Evolutionary conservation across 352 stramenopile species (phyloP).

Genomic region (Phytophthora sp.): DNA sequence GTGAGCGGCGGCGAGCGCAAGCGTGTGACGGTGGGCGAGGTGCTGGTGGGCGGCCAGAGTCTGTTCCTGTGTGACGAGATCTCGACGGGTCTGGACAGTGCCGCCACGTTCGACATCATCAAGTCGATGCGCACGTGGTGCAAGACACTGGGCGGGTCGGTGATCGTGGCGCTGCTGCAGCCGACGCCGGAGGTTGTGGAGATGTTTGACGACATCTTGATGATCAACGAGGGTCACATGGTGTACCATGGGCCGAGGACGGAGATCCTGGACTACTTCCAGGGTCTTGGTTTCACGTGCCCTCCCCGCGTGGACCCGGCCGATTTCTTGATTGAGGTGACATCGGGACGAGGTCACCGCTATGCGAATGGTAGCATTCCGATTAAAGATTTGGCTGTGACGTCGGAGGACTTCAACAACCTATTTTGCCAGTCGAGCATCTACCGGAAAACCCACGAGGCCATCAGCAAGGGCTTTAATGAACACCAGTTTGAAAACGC

Average conservation of each 20-base stretch:
- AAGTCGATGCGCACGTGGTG: constrained; percentile 59
- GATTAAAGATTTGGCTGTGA: constrained; percentile 31
- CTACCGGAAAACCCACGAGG: constrained; percentile 57
- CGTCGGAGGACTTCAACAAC: constrained; percentile 60
- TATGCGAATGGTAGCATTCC: constrained; percentile 51
- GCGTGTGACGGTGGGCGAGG: constrained; percentile 86
- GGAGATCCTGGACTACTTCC: constrained; percentile 88
- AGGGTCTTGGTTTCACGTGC: constrained; percentile 71
- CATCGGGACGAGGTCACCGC: constrained; percentile 54
- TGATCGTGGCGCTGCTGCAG: constrained; percentile 46
- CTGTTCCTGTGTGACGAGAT: constrained; percentile 85
- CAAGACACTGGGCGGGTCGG: constrained; percentile 40
- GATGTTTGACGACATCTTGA: constrained; percentile 95
- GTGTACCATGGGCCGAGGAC: constrained; percentile 92
- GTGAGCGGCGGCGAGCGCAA: constrained; percentile 90
- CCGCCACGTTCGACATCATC: constrained; percentile 62
- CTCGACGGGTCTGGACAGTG: constrained; percentile 61
- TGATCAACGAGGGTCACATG: constrained; percentile 93
- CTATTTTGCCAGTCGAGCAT: constrained; percentile 62
- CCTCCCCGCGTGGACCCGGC: constrained; percentile 69
- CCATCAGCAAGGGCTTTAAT: constrained; percentile 56
- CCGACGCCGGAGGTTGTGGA: constrained; percentile 92
- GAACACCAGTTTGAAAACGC: constrained; percentile 56
- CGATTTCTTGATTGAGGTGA: constrained; percentile 77
- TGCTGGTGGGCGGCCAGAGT: constrained; percentile 54